Percentiles rank a stretch among this genome's conserved stretches.
Conservation (phyloP, 78 protist genomes). For the Dictyostelium discoideum region dicty_2.7 NC_007088.5:7681001-7681500, state of each 20-base stretch:
- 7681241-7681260: conserved; percentile 53
- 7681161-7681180: too few relatives aligned
- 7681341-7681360: background rate
- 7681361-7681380: background rate
- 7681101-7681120: too few relatives aligned
- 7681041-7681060: conserved; percentile 70
- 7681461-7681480: too few relatives aligned
- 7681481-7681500: background rate
- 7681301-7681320: background rate
- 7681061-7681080: conserved; percentile 36
- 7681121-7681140: too few relatives aligned
- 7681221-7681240: conserved; percentile 63
- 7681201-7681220: too few relatives aligned
- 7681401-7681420: background rate
- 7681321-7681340: background rate
- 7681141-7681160: too few relatives aligned
- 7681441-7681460: too few relatives aligned
- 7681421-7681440: too few relatives aligned
- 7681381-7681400: background rate
- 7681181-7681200: too few relatives aligned
- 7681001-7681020: conserved; percentile 96
- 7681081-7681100: too few relatives aligned
- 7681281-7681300: background rate
- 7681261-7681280: conserved; percentile 20
- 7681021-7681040: conserved; percentile 93